Base-by-base conservation (phyloP, 2,329 filamentous ascomycete genomes). In the Fusarium sp. region DNA sequence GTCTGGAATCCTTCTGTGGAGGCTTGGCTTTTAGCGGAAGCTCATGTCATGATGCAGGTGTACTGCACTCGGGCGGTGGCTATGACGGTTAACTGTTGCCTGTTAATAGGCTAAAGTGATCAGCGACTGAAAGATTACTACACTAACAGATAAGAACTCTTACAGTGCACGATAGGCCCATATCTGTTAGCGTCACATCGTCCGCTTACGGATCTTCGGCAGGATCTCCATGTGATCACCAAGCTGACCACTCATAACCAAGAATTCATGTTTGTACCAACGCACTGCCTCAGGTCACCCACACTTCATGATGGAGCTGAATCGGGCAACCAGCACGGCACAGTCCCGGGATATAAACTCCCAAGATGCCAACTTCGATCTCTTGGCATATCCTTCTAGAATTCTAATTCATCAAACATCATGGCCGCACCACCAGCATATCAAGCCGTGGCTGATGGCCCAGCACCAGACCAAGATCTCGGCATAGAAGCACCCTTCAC, bases 351-450 rank as follows among this genome's bases (percentile, higher is more conserved):
- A 64, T 64, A 64, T 64, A 64, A 64, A 64, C 25, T 16, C 3
- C 4, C n/a, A 29, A 57, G 25, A 44, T 13, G 14, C 25, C 45
- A 49, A 12, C 34, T 22, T 22, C 25, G 10, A 56, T 29, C 1
- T n/a, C 42, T 14, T 12, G 32, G 13, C 24, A 30, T 12, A 24
- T 30, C 7, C 12, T n/a, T 24, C 8, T 12, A 13, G 12, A 16
- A 40, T n/a, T 16, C 7, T 8, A 16, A 40, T n/a, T 16, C 7
- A 24, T 8, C 18, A 3, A 4, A 7, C 22, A 57, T 5, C 12
- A 70, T 70, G 68, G 45, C 59, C 5, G 67, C 54, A 12, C 68
- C 68, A 27, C 68, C 68, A 32, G 40, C 57, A 30, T 70, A 70
- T 40, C 51, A 70, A 41, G 68, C 49, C 12, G 51, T 54, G 22